These are phyloP conservation scores for Apiotrichum brassicae DNA, from an alignment of 1,284 basidiomycete genomes.

Conservation along the genomic window DNA sequence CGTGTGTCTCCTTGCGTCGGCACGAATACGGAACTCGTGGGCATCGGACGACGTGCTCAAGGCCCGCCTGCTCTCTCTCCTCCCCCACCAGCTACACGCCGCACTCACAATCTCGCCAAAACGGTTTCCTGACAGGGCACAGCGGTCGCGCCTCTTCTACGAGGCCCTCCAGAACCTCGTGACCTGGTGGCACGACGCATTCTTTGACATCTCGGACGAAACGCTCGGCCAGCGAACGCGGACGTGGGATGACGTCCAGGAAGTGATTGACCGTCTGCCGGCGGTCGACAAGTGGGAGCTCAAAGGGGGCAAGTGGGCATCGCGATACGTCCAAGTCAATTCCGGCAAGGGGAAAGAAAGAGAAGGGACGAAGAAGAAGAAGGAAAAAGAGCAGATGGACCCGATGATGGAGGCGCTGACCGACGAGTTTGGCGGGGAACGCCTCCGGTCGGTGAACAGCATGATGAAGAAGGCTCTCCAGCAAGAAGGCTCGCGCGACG, in stretches of 20 bases:
- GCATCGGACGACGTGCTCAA: conserved; percentile 76
- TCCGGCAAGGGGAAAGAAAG: conserved; percentile 43
- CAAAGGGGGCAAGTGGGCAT: conserved; percentile 6
- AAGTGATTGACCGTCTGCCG: conserved; percentile 38
- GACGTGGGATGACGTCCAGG: conserved; percentile 60
- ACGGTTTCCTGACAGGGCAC: conserved; percentile 68
- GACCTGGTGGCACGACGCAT: conserved; percentile 73
- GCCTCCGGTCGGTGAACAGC: conserved; percentile 68
- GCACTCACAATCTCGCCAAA: conserved; percentile 76
- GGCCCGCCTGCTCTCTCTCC: conserved; percentile 69
- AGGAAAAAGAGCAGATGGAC: conserved; percentile 29
- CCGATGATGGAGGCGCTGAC: conserved; percentile 32
- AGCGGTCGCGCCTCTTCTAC: conserved; percentile 79
- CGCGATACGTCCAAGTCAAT: background rate
- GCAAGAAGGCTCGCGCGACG: conserved; percentile 74
- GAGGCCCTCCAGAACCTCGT: conserved; percentile 64
- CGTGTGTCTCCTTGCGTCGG: conserved; percentile 68
- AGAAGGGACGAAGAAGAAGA: conserved; percentile 20
- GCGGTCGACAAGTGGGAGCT: conserved; percentile 26
- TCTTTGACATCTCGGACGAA: conserved; percentile 54
- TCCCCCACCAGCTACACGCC: conserved; percentile 70
- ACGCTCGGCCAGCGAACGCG: conserved; percentile 56
- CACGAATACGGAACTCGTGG: conserved; percentile 72
- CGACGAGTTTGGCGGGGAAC: conserved; percentile 56
- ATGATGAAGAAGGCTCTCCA: conserved; percentile 83